Evolutionary conservation across 2,329 filamentous ascomycete genomes (phyloP).

Genomic region (Biscogniauxia sp.): DNA sequence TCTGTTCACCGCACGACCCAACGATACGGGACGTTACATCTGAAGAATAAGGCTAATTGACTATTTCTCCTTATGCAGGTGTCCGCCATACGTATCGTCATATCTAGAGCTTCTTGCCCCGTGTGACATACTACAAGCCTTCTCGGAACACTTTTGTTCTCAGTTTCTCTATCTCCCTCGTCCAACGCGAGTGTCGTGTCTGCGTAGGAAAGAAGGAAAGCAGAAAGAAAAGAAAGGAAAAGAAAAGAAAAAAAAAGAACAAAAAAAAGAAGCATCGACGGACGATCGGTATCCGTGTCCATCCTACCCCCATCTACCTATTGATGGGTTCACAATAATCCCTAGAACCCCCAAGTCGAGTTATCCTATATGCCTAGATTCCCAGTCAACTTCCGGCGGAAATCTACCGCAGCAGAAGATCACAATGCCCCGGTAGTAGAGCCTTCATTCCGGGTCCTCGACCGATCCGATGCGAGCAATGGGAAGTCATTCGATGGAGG

Average conservation of each 20-base stretch:
- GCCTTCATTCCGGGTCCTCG: constrained; percentile 58
- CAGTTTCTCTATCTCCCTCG: constrained; percentile 6
- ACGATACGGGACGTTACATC: constrained; percentile 26
- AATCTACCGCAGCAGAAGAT: constrained; percentile 55
- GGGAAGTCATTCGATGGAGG: constrained; percentile 52
- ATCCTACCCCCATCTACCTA: constrained; percentile 6
- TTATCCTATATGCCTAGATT: constrained; percentile 60
- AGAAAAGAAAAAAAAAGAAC: no score
- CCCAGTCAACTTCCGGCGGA: constrained; percentile 59
- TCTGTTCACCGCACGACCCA: constrained; percentile 18
- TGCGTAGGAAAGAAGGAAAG: neutral
- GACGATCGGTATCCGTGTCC: constrained; percentile 12
- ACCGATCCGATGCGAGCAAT: constrained; percentile 45
- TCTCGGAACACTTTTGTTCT: constrained; percentile 9
- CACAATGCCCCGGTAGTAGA: constrained; percentile 50
- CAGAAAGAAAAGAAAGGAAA: no score
- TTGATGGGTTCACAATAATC: constrained; percentile 28
- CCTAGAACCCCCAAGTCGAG: constrained; percentile 18
- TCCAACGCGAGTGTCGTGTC: constrained; percentile 7
- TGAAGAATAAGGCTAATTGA: constrained; percentile 33
- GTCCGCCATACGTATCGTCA: constrained; percentile 28
- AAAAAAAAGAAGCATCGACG: neutral
- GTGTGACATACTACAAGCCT: constrained; percentile 13
- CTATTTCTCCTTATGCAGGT: constrained; percentile 36
- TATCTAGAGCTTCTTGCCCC: constrained; percentile 14